phyloP scores from a whole-genome alignment of 768 basidiomycete genomes.

The Tephrocybe sp. region DNA sequence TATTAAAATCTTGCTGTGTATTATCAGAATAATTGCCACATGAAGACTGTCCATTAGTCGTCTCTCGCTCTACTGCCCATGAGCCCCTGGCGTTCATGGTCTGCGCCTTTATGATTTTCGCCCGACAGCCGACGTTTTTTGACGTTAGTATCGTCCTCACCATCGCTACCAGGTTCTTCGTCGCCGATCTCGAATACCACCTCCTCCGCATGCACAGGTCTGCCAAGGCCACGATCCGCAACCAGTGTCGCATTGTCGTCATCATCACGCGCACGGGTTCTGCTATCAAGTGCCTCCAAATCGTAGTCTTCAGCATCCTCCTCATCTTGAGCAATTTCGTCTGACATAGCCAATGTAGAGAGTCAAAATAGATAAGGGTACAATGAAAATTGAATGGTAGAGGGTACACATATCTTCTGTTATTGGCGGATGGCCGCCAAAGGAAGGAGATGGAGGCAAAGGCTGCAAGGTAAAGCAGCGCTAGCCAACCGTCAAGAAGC shows the following conservation, averaged over 20 bases:
- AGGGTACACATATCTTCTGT: slow-evolving; percentile 69
- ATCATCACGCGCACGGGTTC: slow-evolving; percentile 51
- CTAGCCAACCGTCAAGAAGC: slow-evolving; percentile 93
- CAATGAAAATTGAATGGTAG: slow-evolving; percentile 17
- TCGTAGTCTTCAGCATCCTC: slow-evolving; percentile 94
- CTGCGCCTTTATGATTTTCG: slow-evolving; percentile 45
- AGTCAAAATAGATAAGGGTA: slow-evolving; percentile 25
- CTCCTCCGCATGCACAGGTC: slow-evolving; percentile 56
- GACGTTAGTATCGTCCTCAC: slow-evolving; percentile 51
- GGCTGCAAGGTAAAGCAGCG: slow-evolving; percentile 80
- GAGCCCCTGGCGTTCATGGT: slow-evolving; percentile 67
- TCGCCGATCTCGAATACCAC: slow-evolving; percentile 94
- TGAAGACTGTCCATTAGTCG: slow-evolving; percentile 23
- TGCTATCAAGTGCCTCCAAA: slow-evolving; percentile 68
- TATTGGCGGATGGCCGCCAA: slow-evolving; percentile 91
- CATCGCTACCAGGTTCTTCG: slow-evolving; percentile 66
- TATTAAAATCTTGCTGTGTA: slow-evolving; percentile 20
- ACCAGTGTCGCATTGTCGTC: slow-evolving; percentile 76
- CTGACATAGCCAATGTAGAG: slow-evolving; percentile 87
- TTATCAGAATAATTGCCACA: slow-evolving; percentile 16
- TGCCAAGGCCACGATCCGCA: slow-evolving; percentile 48
- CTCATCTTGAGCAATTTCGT: slow-evolving; percentile 94
- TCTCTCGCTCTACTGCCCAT: slow-evolving; percentile 45
- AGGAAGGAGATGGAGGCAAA: slow-evolving; percentile 84
- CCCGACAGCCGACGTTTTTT: slow-evolving; percentile 57